Base-by-base conservation (phyloP, 2,329 filamentous ascomycete species). In the Fonsecaea multimorphosa region DNA sequence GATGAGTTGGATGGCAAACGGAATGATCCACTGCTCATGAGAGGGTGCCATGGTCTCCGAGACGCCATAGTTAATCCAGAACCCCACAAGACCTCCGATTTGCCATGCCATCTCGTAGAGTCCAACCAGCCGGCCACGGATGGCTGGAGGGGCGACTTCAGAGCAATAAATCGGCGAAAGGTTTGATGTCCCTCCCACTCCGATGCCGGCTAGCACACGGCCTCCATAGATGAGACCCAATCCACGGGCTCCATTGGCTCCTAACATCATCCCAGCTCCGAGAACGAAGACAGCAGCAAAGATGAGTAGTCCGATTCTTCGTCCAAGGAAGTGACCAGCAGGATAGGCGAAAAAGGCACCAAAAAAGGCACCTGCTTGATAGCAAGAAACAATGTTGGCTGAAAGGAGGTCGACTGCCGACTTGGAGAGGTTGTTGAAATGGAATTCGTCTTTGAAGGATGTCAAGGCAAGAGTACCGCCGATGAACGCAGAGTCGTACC, bases 321-420 rank as follows among this genome's bases (percentile, higher is more conserved):
- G 85, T 31, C 91, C 91, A 68, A 89, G 79, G 74, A 85, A 91
- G 79, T 89, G 87, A 32, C 85, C 87, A 36, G 86, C 84, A 8
- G 81, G 83, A 71, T 90, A 93, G 63, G 87, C 89, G 66, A 85
- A 84, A 46, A 92, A 79, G n/a, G 88, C 86, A 58, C 91, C 91
- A 72, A 94, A 93, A 80, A 95, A 93, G 66, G 91, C 91, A 65
- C 91, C 91, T 9, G 91, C 91, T 77, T 94, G 91, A 79, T 92
- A 93, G 61, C 90, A 86, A 29, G 89, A 92, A 31, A 93, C 91
- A 67, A 93, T 92, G 76, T 93, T 94, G 72, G 88, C 82, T 73
- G 87, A 88, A 55, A 90, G 80, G 3, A 90, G 77, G 32, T 87
- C 84, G 29, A 87, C 78, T n/a, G 85, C 74, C 2, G 72, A 62